These are phyloP conservation scores for Ophiostoma fasciatum DNA, from an alignment of 2,329 filamentous ascomycete species.

Conservation along the genomic window DNA sequence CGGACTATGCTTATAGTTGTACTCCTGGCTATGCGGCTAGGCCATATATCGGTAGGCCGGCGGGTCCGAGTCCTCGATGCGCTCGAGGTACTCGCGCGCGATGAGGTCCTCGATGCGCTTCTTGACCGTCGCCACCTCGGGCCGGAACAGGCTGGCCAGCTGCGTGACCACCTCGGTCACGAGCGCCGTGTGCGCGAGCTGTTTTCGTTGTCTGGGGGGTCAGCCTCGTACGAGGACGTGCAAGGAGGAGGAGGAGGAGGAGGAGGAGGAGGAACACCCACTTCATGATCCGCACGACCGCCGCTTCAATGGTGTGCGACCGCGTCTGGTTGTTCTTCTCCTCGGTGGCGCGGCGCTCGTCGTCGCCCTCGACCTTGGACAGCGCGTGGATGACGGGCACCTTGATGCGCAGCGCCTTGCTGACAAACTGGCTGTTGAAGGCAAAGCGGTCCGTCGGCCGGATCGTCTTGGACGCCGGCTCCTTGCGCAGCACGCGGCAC, in stretches of 20 bases:
- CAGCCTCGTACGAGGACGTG: too few relatives aligned
- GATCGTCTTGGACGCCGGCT: conserved; percentile 63
- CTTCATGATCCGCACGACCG: conserved; percentile 77
- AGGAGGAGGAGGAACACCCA: conserved; percentile 27
- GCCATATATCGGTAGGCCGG: conserved; percentile 60
- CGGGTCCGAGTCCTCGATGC: conserved; percentile 50
- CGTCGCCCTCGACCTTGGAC: conserved; percentile 69
- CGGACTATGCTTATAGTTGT: too few relatives aligned
- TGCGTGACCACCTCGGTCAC: conserved; percentile 59
- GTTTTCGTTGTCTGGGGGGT: conserved; percentile 51
- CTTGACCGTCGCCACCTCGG: conserved; percentile 65
- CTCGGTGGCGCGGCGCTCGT: conserved; percentile 56
- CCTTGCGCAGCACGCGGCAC: conserved; percentile 65
- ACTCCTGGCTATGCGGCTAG: conserved; percentile 25
- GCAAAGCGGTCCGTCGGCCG: conserved; percentile 64
- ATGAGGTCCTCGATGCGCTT: conserved; percentile 68
- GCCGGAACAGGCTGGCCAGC: conserved; percentile 54
- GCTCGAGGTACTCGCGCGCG: conserved; percentile 62
- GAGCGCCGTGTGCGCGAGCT: conserved; percentile 53
- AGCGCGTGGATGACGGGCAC: conserved; percentile 68
- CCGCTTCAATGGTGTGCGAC: conserved; percentile 58
- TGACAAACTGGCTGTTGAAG: conserved; percentile 71
- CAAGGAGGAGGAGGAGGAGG: conserved; percentile 12
- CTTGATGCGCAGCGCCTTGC: conserved; percentile 77
- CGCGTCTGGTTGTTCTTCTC: conserved; percentile 61